Evolutionary conservation across 192 early-diverging fungal genomes (phyloP), one percentile per base, ranked within the genome.

Genomic region (Endogone sp.): DNA sequence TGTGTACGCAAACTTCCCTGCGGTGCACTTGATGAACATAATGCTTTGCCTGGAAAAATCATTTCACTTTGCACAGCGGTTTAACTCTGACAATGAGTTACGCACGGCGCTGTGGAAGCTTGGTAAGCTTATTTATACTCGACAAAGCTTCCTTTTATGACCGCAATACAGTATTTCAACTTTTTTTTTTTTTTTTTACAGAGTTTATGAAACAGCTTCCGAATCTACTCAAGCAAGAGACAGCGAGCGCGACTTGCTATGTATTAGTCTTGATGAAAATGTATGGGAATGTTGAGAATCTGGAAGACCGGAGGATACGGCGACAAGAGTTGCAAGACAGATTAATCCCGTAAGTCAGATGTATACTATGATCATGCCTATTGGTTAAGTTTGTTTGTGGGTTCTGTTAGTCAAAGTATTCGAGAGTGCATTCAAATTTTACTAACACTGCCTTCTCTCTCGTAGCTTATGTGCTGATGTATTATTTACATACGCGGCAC

Each of bases 161-260:
- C 32, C 21, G 32, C 56, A 28, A 29, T 22, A 37, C 62, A n/a
- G n/a, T n/a, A n/a, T 20, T 49, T 8, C 28, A 21, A 59, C 3
- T 49, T 49, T 49, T 49, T 16, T 16, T 11, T 69, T 32, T 3
- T 60, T 64, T 59, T 75, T 37, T 37, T 23, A 22, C 54, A 77
- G 93, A 94, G 13, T 92, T 93, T 27, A 94, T 95, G 85, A 88
- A 92, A 22, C 93, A 94, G 54, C 72, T 96, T 67, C 96, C 96
- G 22, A 95, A 95, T 64, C 68, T 98, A 56, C 84, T 96, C 26
- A 95, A 94, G 70, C 94, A 95, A 74, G 96, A 98, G 77, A 93
- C 94, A 13, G 81, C 77, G 27, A 89, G 83, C 80, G 91, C 84
- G 49, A 75, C 88, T 71, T 82, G 91, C 70, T 76, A 87, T 75